Conservation (phyloP, 2,329 filamentous ascomycete species). For the Venturia aucupariae region DNA sequence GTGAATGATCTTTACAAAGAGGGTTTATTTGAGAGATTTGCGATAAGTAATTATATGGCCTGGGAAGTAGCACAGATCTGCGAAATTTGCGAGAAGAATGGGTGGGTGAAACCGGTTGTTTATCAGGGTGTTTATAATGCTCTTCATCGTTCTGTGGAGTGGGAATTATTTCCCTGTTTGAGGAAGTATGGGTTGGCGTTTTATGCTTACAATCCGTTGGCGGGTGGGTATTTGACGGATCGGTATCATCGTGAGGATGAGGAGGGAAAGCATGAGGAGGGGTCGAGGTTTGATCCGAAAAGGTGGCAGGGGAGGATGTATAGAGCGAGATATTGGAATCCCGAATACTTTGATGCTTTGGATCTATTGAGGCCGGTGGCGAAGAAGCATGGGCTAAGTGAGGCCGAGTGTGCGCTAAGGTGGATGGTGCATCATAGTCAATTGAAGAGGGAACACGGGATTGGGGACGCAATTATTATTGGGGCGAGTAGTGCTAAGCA, state of each 20-base stretch:
- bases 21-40: constrained; percentile 23
- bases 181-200: constrained; percentile 35
- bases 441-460: constrained; percentile 22
- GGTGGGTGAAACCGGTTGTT: constrained; percentile 35
- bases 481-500: constrained; percentile 15
- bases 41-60: constrained; percentile 32
- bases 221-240: constrained; percentile 38
- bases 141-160: constrained; percentile 30
- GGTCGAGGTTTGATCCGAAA: constrained; percentile 32
- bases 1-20: constrained; percentile 38
- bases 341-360: constrained; percentile 35
- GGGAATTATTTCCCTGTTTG: constrained; percentile 35
- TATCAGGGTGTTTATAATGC: constrained; percentile 40
- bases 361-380: constrained; percentile 30
- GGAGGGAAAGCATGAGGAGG: constrained; percentile 25
- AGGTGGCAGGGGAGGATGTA: constrained; percentile 30
- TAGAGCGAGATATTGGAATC: constrained; percentile 33
- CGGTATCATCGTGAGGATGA: constrained; percentile 28
- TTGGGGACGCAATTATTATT: constrained; percentile 19
- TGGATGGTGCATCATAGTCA: constrained; percentile 38
- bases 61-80: constrained; percentile 41
- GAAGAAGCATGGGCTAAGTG: constrained; percentile 33
- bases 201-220: constrained; percentile 35
- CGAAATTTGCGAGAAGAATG: constrained; percentile 34
- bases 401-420: constrained; percentile 35